phyloP scores from a whole-genome alignment of 495 filamentous ascomycete species.

The Jackrogersella multiformis region DNA sequence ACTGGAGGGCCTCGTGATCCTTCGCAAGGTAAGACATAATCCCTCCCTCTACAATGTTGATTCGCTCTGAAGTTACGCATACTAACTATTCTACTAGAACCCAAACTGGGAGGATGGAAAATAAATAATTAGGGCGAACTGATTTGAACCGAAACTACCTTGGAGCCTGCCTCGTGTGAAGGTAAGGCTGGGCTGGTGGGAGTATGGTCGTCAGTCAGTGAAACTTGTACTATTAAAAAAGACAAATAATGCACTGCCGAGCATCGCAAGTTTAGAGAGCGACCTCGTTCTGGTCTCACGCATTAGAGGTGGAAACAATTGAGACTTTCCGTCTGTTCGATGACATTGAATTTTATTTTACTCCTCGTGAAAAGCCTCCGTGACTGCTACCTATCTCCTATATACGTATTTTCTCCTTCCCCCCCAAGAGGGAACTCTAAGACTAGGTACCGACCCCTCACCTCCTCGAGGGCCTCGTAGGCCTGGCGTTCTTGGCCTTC shows the following conservation, averaged over 20 bases:
- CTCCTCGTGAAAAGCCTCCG: conserved; percentile 23
- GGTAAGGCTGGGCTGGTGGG: not conserved
- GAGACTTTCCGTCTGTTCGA: not conserved
- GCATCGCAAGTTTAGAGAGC: conserved; percentile 31
- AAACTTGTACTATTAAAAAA: conserved; percentile 43
- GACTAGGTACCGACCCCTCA: not conserved
- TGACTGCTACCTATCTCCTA: conserved; percentile 10
- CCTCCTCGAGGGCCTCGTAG: conserved; percentile 77
- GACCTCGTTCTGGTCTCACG: conserved; percentile 30
- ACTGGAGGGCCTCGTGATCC: conserved; percentile 92
- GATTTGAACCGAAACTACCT: not conserved
- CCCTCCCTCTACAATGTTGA: conserved; percentile 17
- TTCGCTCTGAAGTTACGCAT: not conserved
- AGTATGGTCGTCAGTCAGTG: not conserved
- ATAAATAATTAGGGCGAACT: conserved; percentile 31
- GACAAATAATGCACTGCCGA: conserved; percentile 39
- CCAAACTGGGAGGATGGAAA: conserved; percentile 59
- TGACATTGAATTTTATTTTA: not conserved
- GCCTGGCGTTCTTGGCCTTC: conserved; percentile 89
- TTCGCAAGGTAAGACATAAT: conserved; percentile 82
- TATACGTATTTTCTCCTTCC: too few relatives aligned
- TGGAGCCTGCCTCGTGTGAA: not conserved
- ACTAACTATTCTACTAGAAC: conserved; percentile 51
- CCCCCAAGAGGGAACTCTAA: not conserved
- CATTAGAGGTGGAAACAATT: conserved; percentile 40